Conservation (phyloP, 352 stramenopile species). For the Blastocystis sp. region DNA sequence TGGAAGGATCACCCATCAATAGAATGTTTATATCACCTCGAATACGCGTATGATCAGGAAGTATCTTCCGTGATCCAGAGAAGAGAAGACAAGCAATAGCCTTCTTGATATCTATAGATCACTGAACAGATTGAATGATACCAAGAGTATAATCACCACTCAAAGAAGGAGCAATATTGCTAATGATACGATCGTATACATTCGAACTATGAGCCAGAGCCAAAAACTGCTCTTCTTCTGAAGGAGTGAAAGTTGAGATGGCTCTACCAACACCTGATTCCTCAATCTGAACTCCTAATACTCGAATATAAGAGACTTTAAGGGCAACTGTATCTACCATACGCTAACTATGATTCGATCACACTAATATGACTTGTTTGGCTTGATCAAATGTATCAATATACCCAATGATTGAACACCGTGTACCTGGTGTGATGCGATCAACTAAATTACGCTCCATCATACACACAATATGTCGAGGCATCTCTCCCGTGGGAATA, state of each 20-base stretch:
- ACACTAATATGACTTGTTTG: background rate
- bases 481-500: constrained; percentile 95
- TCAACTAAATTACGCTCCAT: constrained; percentile 89
- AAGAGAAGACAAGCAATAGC: constrained; percentile 88
- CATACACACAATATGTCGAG: constrained; percentile 84
- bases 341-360: background rate
- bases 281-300: constrained; percentile 74
- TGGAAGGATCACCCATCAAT: constrained; percentile 90
- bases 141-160: constrained; percentile 75
- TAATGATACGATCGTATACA: constrained; percentile 83
- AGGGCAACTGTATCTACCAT: constrained; percentile 73
- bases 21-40: constrained; percentile 96
- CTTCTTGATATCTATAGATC: constrained; percentile 78
- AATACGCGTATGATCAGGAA: constrained; percentile 90
- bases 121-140: constrained; percentile 64
- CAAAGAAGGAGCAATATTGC: constrained; percentile 77
- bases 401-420: constrained; percentile 87
- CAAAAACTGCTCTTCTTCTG: constrained; percentile 93
- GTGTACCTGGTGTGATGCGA: constrained; percentile 84
- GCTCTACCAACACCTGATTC: constrained; percentile 72
- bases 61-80: constrained; percentile 81
- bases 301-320: constrained; percentile 84
- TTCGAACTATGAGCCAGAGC: constrained; percentile 78
- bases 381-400: constrained; percentile 80
- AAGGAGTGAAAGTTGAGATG: constrained; percentile 83